phyloP scores from a whole-genome alignment of 2,329 filamentous ascomycete species.

The Tympanopsis confertula region DNA sequence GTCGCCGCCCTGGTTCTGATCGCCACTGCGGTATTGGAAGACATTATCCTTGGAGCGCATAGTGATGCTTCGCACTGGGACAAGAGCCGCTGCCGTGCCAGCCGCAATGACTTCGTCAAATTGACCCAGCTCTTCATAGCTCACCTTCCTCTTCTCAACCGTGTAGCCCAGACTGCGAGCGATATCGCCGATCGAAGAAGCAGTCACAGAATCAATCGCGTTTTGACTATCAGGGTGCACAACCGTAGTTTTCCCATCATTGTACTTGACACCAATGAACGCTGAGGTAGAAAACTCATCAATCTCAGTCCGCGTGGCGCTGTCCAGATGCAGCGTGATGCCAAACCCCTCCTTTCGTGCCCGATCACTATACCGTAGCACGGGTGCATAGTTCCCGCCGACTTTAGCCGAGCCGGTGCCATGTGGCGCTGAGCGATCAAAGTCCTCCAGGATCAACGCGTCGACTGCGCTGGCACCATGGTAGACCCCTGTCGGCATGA shows the following conservation, averaged over 20 bases:
- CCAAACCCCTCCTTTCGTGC: slow-evolving; percentile 71
- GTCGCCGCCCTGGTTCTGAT: not conserved
- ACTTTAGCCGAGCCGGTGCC: slow-evolving; percentile 85
- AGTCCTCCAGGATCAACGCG: slow-evolving; percentile 79
- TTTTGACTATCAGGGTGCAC: slow-evolving; percentile 80
- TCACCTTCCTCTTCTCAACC: slow-evolving; percentile 64
- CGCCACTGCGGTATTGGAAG: too few species aligned
- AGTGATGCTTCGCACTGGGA: slow-evolving; percentile 85
- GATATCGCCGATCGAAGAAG: slow-evolving; percentile 65
- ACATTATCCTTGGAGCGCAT: too few species aligned
- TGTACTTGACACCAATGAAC: slow-evolving; percentile 67
- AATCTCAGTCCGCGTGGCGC: slow-evolving; percentile 68
- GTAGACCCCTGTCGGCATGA: slow-evolving; percentile 86
- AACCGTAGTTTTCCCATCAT: slow-evolving; percentile 52
- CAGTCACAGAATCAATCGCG: slow-evolving; percentile 79
- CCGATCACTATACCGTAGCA: slow-evolving; percentile 74
- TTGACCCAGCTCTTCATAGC: slow-evolving; percentile 45
- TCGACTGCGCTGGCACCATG: slow-evolving; percentile 83
- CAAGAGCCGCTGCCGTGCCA: slow-evolving; percentile 80
- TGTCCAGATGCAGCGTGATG: slow-evolving; percentile 92
- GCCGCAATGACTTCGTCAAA: slow-evolving; percentile 80
- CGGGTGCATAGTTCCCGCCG: slow-evolving; percentile 90
- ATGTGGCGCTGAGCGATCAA: slow-evolving; percentile 80
- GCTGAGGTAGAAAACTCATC: slow-evolving; percentile 94
- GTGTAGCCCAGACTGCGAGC: slow-evolving; percentile 71